Percentiles rank a stretch among this genome's conserved stretches.
Evolutionary conservation across 768 basidiomycete species (phyloP).

Genomic region (Hemileccinum impolitum): DNA sequence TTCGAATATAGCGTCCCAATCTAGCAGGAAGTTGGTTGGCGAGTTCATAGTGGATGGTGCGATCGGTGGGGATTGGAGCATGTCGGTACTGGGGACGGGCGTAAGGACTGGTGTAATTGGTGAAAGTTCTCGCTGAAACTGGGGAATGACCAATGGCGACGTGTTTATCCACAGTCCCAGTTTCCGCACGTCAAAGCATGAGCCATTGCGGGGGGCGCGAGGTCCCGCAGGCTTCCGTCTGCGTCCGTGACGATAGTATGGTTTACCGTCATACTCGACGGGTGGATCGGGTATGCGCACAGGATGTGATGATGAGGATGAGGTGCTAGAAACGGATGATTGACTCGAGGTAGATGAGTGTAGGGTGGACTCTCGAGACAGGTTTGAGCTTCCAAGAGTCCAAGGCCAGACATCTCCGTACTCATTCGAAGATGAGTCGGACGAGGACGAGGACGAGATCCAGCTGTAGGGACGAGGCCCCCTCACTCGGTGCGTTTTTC

Average conservation of each 20-base stretch:
- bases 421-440: conserved; percentile 14
- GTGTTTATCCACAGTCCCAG: conserved; percentile 18
- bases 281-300: not conserved
- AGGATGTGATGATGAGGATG: conserved; percentile 14
- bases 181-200: conserved; percentile 7
- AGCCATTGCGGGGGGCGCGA: conserved; percentile 18
- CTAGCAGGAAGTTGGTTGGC: conserved; percentile 20
- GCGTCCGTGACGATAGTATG: conserved; percentile 1
- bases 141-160: conserved; percentile 6
- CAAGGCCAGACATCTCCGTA: conserved; percentile 20
- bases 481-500: conserved; percentile 18
- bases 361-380: conserved; percentile 15
- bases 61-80: not conserved
- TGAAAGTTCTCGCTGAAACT: conserved; percentile 1
- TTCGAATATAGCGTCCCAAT: conserved; percentile 34
- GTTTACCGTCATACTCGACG: conserved; percentile 5
- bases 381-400: conserved; percentile 1
- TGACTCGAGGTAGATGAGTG: conserved; percentile 14
- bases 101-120: not conserved
- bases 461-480: conserved; percentile 32
- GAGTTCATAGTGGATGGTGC: conserved; percentile 8
- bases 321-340: conserved; percentile 13
- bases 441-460: conserved; percentile 10
- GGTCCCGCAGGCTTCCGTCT: conserved; percentile 27
- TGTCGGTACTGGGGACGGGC: conserved; percentile 1